Evolutionary conservation across 768 basidiomycete genomes (phyloP).

Genomic region (Pleurotus djamor): DNA sequence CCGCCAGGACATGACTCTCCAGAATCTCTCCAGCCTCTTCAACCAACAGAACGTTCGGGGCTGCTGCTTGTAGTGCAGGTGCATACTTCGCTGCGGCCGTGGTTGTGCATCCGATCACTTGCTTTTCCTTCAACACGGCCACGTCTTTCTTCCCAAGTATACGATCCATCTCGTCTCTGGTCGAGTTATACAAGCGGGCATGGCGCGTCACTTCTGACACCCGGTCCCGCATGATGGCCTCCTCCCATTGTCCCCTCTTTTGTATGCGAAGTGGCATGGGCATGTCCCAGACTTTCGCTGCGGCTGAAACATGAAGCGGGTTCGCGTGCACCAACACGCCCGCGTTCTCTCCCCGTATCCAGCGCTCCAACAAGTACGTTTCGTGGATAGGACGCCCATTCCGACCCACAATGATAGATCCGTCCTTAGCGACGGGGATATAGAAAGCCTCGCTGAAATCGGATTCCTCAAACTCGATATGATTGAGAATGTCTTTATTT

Average conservation of each 20-base stretch:
- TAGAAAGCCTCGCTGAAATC: constrained; percentile 44
- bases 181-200: constrained; percentile 35
- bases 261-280: constrained; percentile 18
- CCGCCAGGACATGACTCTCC: constrained; percentile 64
- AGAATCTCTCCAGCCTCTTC: constrained; percentile 77
- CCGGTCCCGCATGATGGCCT: constrained; percentile 28
- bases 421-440: too few relatives aligned
- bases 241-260: constrained; percentile 28
- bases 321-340: constrained; percentile 32
- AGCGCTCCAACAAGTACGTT: constrained; percentile 44
- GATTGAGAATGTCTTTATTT: constrained; percentile 30
- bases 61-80: constrained; percentile 39
- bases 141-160: constrained; percentile 30
- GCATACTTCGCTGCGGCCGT: constrained; percentile 66
- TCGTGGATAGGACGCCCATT: constrained; percentile 22
- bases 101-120: constrained; percentile 68
- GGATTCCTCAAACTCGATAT: constrained; percentile 51
- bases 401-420: too few relatives aligned
- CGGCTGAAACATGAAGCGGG: constrained; percentile 15
- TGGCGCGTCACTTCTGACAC: constrained; percentile 29
- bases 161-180: constrained; percentile 30
- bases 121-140: constrained; percentile 37
- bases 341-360: constrained; percentile 42
- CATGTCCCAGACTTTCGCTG: constrained; percentile 35
- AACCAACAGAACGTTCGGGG: constrained; percentile 55